Percentiles rank a stretch among this genome's conserved stretches.
Evolutionary conservation across 2,329 filamentous ascomycete genomes (phyloP).

Genomic region (Hysterium pulicare): DNA sequence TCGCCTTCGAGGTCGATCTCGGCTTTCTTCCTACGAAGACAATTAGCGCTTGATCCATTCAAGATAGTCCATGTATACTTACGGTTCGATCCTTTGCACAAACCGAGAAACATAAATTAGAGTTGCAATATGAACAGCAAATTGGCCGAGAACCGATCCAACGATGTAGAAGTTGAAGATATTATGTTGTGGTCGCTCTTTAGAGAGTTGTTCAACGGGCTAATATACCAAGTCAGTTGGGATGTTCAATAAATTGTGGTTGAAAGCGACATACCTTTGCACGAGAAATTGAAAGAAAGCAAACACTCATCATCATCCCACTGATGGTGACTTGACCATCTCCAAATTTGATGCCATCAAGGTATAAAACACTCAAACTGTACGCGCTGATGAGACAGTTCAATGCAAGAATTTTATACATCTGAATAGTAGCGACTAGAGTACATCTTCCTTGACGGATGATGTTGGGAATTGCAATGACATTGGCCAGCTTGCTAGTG

Average conservation of each 20-base stretch:
- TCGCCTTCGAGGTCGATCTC: conserved; percentile 90
- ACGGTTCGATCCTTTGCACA: conserved; percentile 83
- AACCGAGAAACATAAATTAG: conserved; percentile 90
- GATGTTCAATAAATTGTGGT: background rate
- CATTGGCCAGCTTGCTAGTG: conserved; percentile 95
- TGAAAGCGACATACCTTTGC: conserved; percentile 60
- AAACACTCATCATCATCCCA: conserved; percentile 99
- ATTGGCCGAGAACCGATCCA: conserved; percentile 93
- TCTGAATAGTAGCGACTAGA: conserved; percentile 96
- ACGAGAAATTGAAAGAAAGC: conserved; percentile 97
- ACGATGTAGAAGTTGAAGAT: conserved; percentile 99
- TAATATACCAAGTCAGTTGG: conserved; percentile 34
- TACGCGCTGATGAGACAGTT: conserved; percentile 98
- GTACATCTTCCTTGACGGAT: conserved; percentile 97
- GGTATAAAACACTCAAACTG: conserved; percentile 90
- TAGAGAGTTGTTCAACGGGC: conserved; percentile 90
- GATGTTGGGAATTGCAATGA: conserved; percentile 96
- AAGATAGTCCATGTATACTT: conserved; percentile 54
- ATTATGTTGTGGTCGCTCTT: conserved; percentile 95
- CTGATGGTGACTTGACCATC: conserved; percentile 98
- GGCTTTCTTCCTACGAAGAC: conserved; percentile 45
- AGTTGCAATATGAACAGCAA: conserved; percentile 90
- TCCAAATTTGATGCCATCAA: conserved; percentile 98
- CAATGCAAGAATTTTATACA: conserved; percentile 98
- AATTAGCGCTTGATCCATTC: conserved; percentile 8